Evolutionary conservation across 2,329 filamentous ascomycete species (phyloP), one percentile per base, ranked within the genome.

Genomic region (Pseudogymnoascus sp.): DNA sequence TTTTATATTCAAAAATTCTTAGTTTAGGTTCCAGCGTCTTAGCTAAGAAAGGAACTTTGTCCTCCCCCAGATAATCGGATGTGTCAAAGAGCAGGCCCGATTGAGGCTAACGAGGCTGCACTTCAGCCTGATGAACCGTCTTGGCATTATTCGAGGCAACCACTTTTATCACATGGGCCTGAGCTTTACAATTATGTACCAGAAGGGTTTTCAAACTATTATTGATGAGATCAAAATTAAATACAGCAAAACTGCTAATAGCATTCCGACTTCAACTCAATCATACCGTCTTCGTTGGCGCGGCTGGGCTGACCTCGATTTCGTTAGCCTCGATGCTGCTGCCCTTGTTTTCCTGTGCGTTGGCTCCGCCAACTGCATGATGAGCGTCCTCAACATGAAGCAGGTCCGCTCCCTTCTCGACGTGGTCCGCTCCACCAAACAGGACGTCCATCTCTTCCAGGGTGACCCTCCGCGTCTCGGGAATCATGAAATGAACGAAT

Each of bases 391-490:
- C 67, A 3, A 68, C 61, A 15, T 66, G 62, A 5, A 71, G 57
- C 11, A 68, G 50, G 20, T 68, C 67, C 5, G 64, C 69, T 15
- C 69, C 69, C 61, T 71, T 71, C 61, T 70, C 69, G 5, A 64
- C 65, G 38, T 71, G 69, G 57, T 70, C 69, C 1, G 60, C 60
- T 28, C 68, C 69, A 8, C 69, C 78, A 77, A 84, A 84, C 4
- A 83, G 73, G 1, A 74, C 74, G 64, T 84, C 81, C 72, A 83
- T 80, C 35, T 80, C 79, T 66, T 84, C 82, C 2, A 84, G 73
- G 2, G 77, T 76, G 18, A 79, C 73, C 35, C 77, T 77, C 67
- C 81, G 82, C 2, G 82, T 84, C 67, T 84, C 81, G 0, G 82
- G 82, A 1, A 84, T 72, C 47, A 75, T 75, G 67, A 80, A 78